Conservation (phyloP, 805 yeast species). For the Kazachstania kunashirensis region DNA sequence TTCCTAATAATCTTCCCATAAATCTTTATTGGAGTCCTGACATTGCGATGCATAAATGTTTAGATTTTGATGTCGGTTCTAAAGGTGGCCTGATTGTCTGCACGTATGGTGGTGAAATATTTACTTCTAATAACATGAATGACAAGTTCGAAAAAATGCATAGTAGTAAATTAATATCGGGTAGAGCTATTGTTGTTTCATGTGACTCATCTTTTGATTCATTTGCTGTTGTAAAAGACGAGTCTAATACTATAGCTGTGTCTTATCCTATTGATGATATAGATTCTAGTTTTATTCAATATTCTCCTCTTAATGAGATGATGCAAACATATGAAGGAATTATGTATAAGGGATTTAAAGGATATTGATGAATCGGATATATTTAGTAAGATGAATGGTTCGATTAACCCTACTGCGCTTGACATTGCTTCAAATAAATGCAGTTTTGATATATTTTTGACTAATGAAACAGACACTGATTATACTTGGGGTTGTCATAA, state of each 20-base stretch:
- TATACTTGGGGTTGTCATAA: conserved; percentile 19
- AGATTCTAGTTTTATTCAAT: conserved; percentile 41
- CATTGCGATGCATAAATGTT: conserved; percentile 37
- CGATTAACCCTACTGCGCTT: no score
- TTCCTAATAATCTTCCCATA: conserved; percentile 39
- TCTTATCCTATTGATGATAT: conserved; percentile 39
- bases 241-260: conserved; percentile 49
- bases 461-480: conserved; percentile 5
- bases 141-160: conserved; percentile 14
- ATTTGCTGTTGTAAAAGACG: conserved; percentile 59
- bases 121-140: conserved; percentile 20
- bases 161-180: conserved; percentile 30
- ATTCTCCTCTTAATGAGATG: conserved; percentile 46
- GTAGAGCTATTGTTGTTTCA: conserved; percentile 39
- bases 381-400: no score
- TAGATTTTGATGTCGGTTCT: conserved; percentile 55
- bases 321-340: no score
- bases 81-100: conserved; percentile 64
- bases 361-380: no score
- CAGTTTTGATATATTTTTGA: conserved; percentile 14
- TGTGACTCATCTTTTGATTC: conserved; percentile 59
- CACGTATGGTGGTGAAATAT: conserved; percentile 62
- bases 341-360: no score
- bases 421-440: background rate
- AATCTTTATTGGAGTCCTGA: conserved; percentile 50